These are phyloP conservation scores for Cordyceps cicadae DNA, from an alignment of 2,329 filamentous ascomycete genomes.

Conservation along the genomic window DNA sequence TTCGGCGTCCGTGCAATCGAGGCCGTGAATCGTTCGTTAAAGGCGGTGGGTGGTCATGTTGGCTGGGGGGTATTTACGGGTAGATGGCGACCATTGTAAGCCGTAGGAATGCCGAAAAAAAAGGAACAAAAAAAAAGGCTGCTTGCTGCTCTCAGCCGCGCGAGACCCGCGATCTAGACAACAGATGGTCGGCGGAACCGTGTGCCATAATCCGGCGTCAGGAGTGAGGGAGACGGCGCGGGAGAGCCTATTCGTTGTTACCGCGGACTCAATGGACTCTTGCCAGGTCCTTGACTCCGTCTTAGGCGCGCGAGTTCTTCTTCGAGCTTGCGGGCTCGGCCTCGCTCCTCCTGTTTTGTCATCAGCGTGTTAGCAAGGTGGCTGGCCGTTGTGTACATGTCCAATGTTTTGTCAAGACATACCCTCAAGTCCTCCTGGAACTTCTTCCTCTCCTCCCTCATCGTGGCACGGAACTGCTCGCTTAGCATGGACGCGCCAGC, in stretches of 20 bases:
- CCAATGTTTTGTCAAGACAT: conserved; percentile 17
- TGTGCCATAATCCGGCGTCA: conserved; percentile 5
- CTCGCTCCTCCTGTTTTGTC: conserved; percentile 39
- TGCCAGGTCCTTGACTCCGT: conserved; percentile 34
- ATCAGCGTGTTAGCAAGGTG: conserved; percentile 20
- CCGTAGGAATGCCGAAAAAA: not conserved
- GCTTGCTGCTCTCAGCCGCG: conserved; percentile 1
- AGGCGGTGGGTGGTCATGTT: not conserved
- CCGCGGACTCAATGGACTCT: conserved; percentile 35
- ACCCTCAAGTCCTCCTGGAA: conserved; percentile 48
- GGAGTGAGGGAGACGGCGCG: conserved; percentile 4
- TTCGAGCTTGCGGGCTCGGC: conserved; percentile 38
- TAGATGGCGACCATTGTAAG: not conserved
- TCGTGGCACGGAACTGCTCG: conserved; percentile 47
- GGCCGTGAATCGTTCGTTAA: conserved; percentile 1
- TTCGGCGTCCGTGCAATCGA: not conserved
- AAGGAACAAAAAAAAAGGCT: not conserved
- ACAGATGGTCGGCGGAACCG: not conserved
- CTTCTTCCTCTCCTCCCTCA: conserved; percentile 49
- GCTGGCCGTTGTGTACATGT: not conserved
- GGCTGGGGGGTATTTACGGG: not conserved
- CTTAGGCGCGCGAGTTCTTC: conserved; percentile 40
- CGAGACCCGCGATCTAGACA: not conserved
- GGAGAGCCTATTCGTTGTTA: conserved; percentile 13
- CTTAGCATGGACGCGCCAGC: conserved; percentile 44